Percentiles rank a stretch among this genome's conserved stretches.
These are phyloP conservation scores for Penicillium bialowiezense DNA, from an alignment of 495 filamentous ascomycete genomes.

Conservation along the genomic window DNA sequence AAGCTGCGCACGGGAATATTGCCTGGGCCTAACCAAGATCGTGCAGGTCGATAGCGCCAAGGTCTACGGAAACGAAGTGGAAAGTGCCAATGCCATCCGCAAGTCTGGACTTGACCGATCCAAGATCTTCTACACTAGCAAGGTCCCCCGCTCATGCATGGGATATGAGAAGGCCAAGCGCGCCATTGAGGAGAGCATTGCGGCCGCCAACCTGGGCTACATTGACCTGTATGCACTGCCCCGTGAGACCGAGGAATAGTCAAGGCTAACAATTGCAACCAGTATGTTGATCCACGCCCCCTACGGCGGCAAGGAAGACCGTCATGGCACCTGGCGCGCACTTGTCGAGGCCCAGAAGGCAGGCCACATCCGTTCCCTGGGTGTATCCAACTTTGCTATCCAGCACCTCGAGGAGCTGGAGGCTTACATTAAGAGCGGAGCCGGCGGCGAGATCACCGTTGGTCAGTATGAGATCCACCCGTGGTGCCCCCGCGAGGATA, in stretches of 20 bases:
- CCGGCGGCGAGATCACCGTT: constrained; percentile 73
- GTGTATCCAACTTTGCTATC: constrained; percentile 56
- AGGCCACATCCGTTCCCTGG: constrained; percentile 51
- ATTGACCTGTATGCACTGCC: constrained; percentile 47
- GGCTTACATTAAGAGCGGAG: constrained; percentile 67
- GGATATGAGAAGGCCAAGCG: constrained; percentile 51
- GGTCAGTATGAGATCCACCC: constrained; percentile 91
- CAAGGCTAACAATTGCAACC: constrained; percentile 1
- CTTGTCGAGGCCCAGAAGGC: constrained; percentile 53
- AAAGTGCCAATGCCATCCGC: constrained; percentile 46
- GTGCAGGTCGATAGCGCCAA: constrained; percentile 53
- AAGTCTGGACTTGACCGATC: constrained; percentile 44
- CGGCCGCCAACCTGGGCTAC: constrained; percentile 47
- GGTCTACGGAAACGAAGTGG: constrained; percentile 52
- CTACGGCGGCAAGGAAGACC: constrained; percentile 49
- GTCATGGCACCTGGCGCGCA: constrained; percentile 52
- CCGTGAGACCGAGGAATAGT: background rate
- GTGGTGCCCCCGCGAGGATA: constrained; percentile 74
- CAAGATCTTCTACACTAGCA: constrained; percentile 56
- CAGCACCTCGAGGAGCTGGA: constrained; percentile 64
- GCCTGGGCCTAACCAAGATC: background rate
- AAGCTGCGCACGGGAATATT: background rate
- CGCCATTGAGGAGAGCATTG: constrained; percentile 48
- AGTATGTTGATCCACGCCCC: constrained; percentile 55
- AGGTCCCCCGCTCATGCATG: constrained; percentile 44